Evolutionary conservation across 495 filamentous ascomycete species (phyloP).

Genomic region (Sphaerosporella brunnea): DNA sequence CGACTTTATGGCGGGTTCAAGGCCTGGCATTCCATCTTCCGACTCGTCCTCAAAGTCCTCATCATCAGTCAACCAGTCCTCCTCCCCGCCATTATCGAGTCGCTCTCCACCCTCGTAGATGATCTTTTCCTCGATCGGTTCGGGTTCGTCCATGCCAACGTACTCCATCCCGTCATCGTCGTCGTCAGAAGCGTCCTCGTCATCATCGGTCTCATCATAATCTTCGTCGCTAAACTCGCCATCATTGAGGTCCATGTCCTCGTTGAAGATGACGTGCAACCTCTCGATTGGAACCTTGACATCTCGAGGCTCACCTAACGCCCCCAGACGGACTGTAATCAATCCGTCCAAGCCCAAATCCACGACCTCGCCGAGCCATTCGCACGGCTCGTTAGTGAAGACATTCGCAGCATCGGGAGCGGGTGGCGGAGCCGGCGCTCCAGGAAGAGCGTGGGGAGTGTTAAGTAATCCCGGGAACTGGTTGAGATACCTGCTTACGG

Average conservation of each 20-base stretch:
- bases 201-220: slow-evolving; percentile 23
- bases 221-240: slow-evolving; percentile 8
- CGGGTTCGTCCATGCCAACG: slow-evolving; percentile 22
- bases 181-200: slow-evolving; percentile 12
- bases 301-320: slow-evolving; percentile 32
- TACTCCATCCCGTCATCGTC: slow-evolving; percentile 23
- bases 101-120: slow-evolving; percentile 29
- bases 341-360: slow-evolving; percentile 37
- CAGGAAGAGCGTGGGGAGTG: neutral
- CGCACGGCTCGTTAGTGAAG: slow-evolving; percentile 17
- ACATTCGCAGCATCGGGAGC: slow-evolving; percentile 8
- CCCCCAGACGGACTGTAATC: slow-evolving; percentile 37
- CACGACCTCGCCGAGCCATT: slow-evolving; percentile 42
- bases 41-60: slow-evolving; percentile 9
- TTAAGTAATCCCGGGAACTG: slow-evolving; percentile 13
- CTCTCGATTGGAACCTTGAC: slow-evolving; percentile 33
- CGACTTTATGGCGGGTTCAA: neutral
- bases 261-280: slow-evolving; percentile 29
- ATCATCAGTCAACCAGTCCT: slow-evolving; percentile 28
- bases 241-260: slow-evolving; percentile 23
- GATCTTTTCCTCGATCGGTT: slow-evolving; percentile 25
- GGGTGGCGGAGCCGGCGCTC: neutral
- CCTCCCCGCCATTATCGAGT: slow-evolving; percentile 27
- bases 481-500: slow-evolving; percentile 16
- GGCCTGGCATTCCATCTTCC: slow-evolving; percentile 1